Conservation (phyloP, 495 filamentous ascomycete species). For the Glarea lozoyensis region DNA sequence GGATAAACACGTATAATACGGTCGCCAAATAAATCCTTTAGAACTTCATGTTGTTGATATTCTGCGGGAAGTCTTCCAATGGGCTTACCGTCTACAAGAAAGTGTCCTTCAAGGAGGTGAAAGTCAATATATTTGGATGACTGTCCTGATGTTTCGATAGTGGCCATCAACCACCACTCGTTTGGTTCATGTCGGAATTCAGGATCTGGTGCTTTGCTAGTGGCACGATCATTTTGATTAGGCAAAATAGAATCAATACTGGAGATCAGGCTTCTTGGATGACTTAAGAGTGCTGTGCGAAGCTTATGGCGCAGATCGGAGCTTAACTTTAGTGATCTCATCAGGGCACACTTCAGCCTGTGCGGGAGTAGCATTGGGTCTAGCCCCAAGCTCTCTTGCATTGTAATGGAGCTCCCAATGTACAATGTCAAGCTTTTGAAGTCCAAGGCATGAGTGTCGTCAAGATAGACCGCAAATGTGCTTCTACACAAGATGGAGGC, state of each 20-base stretch:
- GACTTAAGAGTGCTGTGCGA: constrained; percentile 10
- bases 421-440: constrained; percentile 18
- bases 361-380: constrained; percentile 11
- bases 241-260: constrained; percentile 3
- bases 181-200: constrained; percentile 19
- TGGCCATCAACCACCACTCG: constrained; percentile 7
- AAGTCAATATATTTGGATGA: constrained; percentile 23
- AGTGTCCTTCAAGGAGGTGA: constrained; percentile 36
- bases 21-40: constrained; percentile 39
- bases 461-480: constrained; percentile 31
- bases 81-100: constrained; percentile 39
- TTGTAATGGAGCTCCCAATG: constrained; percentile 20
- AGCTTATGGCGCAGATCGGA: constrained; percentile 13
- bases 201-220: constrained; percentile 11
- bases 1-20: constrained; percentile 35
- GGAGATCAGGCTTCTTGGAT: constrained; percentile 1
- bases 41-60: constrained; percentile 23
- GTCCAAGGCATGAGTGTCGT: constrained; percentile 3
- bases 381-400: constrained; percentile 21
- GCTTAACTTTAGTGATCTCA: constrained; percentile 22
- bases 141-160: not conserved
- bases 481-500: constrained; percentile 41
- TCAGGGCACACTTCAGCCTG: constrained; percentile 12
- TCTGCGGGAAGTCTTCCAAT: constrained; percentile 38
- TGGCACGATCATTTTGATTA: not conserved